phyloP scores from a whole-genome alignment of 768 basidiomycete genomes.

The Termitomyces sp. region DNA sequence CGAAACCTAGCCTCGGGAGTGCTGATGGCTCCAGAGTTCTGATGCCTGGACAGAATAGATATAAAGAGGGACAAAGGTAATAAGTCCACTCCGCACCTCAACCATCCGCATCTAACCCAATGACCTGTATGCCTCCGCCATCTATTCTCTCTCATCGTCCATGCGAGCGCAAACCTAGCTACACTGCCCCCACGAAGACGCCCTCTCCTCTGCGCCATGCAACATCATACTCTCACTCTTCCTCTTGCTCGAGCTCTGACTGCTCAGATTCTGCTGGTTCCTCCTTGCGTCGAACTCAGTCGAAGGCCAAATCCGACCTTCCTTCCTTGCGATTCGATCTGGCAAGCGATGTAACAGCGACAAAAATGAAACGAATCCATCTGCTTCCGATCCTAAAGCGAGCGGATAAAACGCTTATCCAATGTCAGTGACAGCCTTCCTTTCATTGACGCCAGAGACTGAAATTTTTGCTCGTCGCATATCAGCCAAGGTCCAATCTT shows the following conservation, averaged over 20 bases:
- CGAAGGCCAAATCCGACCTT: neutral
- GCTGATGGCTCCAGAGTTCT: conserved; percentile 3
- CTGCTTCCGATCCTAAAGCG: conserved; percentile 3
- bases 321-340: neutral
- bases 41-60: conserved; percentile 7
- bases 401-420: neutral
- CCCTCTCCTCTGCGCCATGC: conserved; percentile 12
- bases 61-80: conserved; percentile 2
- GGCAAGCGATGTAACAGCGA: neutral
- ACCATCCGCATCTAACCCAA: neutral
- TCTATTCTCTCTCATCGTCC: neutral
- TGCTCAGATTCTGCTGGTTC: neutral
- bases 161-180: conserved; percentile 5
- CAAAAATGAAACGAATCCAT: conserved; percentile 3
- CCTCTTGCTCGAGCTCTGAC: neutral
- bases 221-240: conserved; percentile 7
- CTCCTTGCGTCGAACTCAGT: neutral
- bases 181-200: conserved; percentile 7
- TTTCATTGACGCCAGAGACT: neutral
- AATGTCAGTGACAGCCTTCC: neutral
- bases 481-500: conserved; percentile 1
- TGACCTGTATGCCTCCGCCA: neutral
- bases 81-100: neutral
- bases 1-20: conserved; percentile 6
- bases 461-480: neutral